Conservation (phyloP, 176 grass and related monocot genomes). For the Ananas comosus region DNA sequence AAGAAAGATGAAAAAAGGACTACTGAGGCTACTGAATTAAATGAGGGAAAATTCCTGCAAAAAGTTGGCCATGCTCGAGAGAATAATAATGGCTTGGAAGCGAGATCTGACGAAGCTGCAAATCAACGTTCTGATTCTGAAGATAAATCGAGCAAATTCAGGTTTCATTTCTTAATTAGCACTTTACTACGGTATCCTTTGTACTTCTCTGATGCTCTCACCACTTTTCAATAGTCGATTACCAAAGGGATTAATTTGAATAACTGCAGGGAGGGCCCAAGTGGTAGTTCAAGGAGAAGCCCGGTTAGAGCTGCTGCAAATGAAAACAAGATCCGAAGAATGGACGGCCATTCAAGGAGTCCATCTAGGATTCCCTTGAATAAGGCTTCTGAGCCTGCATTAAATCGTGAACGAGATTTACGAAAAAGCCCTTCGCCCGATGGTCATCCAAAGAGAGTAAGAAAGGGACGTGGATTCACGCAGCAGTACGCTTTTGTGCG, state of each 20-base stretch:
- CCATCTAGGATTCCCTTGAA: slow-evolving; percentile 13
- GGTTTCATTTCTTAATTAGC: slow-evolving; percentile 13
- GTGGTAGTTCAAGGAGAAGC: slow-evolving; percentile 17
- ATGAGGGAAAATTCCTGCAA: slow-evolving; percentile 21
- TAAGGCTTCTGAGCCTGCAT: slow-evolving; percentile 28
- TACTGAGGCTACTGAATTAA: slow-evolving; percentile 6
- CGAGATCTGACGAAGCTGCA: slow-evolving; percentile 15
- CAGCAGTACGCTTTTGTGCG: slow-evolving; percentile 56
- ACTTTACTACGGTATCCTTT: background rate
- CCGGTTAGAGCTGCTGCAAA: slow-evolving; percentile 13
- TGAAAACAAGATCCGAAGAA: slow-evolving; percentile 8
- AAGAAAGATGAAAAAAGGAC: slow-evolving; percentile 23
- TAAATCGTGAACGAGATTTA: slow-evolving; percentile 30
- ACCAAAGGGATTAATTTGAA: background rate
- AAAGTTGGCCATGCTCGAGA: background rate
- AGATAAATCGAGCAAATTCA: slow-evolving; percentile 32
- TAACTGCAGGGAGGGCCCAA: slow-evolving; percentile 29
- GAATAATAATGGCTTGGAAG: slow-evolving; percentile 15
- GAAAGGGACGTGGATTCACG: slow-evolving; percentile 78
- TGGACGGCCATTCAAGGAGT: slow-evolving; percentile 24
- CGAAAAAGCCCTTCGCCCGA: slow-evolving; percentile 22
- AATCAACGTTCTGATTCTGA: slow-evolving; percentile 25
- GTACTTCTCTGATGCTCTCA: background rate
- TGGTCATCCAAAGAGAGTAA: slow-evolving; percentile 43
- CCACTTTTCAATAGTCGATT: background rate